Evolutionary conservation across 148 eudicot species (phyloP), one percentile per base, ranked within the genome.

Genomic region (Vaccinium corymbosum): DNA sequence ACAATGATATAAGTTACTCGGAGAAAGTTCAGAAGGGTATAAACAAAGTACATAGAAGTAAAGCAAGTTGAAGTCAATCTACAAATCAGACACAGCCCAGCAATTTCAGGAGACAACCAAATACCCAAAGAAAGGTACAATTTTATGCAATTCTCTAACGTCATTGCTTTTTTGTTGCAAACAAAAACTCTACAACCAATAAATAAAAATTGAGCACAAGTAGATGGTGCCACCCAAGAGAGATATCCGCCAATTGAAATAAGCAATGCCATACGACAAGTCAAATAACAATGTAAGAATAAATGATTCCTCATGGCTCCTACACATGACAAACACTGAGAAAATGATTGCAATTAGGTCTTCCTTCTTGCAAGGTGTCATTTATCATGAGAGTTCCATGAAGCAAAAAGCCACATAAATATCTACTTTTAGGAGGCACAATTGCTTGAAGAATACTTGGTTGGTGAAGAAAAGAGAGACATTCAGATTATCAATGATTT

Each of bases 241-340:
- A 22, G 14, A 66, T 8, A 25, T 25, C 35, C 32, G 6, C 15
- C 12, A 25, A 66, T 25, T 13, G 35, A 25, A 25, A 66, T 66
- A 66, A 66, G 72, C 72, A 66, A 66, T 12, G 32, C 64, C 72
- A 66, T 66, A 66, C 32, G 72, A 10, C 32, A 66, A 25, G 35
- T 35, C 72, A 25, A 66, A 66, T 32, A 25, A 64, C 71, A 64
- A 8, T 22, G 14, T 11, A 64, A 22, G 32, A 22, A 66, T 3
- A 66, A 66, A 25, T 66, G 35, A 66, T 9, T 66, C 70, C 70
- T 62, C 70, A 66, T 66, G 72, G 35, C 72, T 66, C 72, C 72
- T 10, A 22, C 32, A 27, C 15, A 12, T 66, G 35, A 25, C 32
- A 11, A 14, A 25, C 16, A 22, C 29, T 66, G 13, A 22, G 15